Evolutionary conservation across 768 basidiomycete genomes (phyloP).

Genomic region (Rubroboletus satanas): DNA sequence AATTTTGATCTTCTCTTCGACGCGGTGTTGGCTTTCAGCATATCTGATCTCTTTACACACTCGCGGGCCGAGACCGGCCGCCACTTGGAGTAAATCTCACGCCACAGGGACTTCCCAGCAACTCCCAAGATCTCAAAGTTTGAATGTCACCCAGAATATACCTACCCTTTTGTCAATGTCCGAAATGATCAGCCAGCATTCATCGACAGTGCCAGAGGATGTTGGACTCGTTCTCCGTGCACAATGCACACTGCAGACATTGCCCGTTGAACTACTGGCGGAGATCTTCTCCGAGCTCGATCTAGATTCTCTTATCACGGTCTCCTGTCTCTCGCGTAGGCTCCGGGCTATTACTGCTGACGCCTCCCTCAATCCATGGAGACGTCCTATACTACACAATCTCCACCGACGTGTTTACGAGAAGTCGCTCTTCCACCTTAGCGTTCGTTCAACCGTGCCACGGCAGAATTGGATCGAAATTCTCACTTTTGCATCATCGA

Average conservation of each 20-base stretch:
- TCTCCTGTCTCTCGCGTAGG: slow-evolving; percentile 59
- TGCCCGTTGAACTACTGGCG: slow-evolving; percentile 77
- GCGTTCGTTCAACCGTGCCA: slow-evolving; percentile 61
- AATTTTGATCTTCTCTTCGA: no score
- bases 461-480: slow-evolving; percentile 80
- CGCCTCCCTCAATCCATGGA: slow-evolving; percentile 69
- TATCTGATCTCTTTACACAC: no score
- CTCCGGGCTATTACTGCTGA: slow-evolving; percentile 59
- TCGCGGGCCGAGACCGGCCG: no score
- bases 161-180: background rate
- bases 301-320: slow-evolving; percentile 52
- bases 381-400: slow-evolving; percentile 60
- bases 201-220: background rate
- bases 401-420: slow-evolving; percentile 49
- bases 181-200: background rate
- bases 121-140: background rate
- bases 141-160: background rate
- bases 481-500: slow-evolving; percentile 54
- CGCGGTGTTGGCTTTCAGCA: no score
- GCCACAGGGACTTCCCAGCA: no score
- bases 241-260: slow-evolving; percentile 36
- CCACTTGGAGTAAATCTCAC: no score
- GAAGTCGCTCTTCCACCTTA: slow-evolving; percentile 50
- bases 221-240: background rate
- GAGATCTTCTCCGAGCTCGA: slow-evolving; percentile 69